Base-by-base conservation (phyloP, 176 grass and related monocot species). In the Echinochloa phyllopogon region DNA sequence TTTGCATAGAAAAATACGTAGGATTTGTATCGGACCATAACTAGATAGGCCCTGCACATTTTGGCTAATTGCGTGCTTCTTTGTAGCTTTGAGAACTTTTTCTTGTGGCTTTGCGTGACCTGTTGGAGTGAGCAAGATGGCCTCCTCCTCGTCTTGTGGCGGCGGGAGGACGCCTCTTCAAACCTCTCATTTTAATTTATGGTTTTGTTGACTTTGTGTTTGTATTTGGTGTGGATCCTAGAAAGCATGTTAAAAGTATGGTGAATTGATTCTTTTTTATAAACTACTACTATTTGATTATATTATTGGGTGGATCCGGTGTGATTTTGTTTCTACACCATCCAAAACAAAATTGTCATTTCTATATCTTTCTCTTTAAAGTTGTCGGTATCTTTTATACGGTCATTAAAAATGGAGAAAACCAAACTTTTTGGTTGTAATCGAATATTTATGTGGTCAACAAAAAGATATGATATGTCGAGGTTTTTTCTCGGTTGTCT, bases 101-200 rank as follows among this genome's bases (percentile, higher is more conserved):
- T 86, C 10, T 3, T 51, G 15, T 86, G 11, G 10, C 14, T 2
- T 8, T 0, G 5, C 14, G 6, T 0, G 10, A 17, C 43, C 2
- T 6, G 11, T 82, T 73, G 48, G 38, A 55, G 66, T 85, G 38
- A 79, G 24, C 79, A 33, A 69, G 66, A 60, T 36, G 79, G 2
- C 16, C 29, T 90, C 16, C 29, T 90, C 73, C 47, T 69, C 51
- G 4, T 76, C 83, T 10, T 72, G 67, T 74, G 75, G 72, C 57
- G 44, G 81, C 74, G 60, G 74, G 21, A 60, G 14, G 48, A 83
- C 61, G 47, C 0, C 60, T 75, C 76, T 60, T 89, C 59, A 29
- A 41, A 65, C 48, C 42, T 17, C 42, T 17, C 47, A 6, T 11
- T 29, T 64, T 11, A 33, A 17, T 41, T 17, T 18, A n/a, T 23